Base-by-base conservation (phyloP, 2,329 filamentous ascomycete species). In the Epichloe typhina region DNA sequence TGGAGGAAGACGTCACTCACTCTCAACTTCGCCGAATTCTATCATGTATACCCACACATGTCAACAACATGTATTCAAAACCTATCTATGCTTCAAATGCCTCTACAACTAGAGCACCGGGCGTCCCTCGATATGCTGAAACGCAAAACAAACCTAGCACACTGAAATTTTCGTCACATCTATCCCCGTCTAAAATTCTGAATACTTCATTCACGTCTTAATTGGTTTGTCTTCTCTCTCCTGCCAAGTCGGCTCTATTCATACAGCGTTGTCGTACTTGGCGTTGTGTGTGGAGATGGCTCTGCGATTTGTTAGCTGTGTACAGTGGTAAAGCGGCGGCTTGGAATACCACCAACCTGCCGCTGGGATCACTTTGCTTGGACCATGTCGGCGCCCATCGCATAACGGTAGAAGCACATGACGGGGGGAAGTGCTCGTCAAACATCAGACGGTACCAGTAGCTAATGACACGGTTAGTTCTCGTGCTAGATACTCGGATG, bases 371-470 rank as follows among this genome's bases (percentile, higher is more conserved):
- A 26, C 82, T 87, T 79, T 96, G 89, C 68, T 95, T 86, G 51
- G 88, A 95, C 93, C 93, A 98, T 38, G 87, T 98, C 31, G 93
- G 93, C 52, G 87, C 89, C 94, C 93, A 98, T 64, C 93, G 79
- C 86, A 88, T 86, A 50, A 98, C 93, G 7, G 93, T 98, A 53
- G 80, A 83, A 8, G 93, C 94, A 66, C 91, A 97, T 64, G 84
- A 84, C 51, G 83, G 79, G 45, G 94, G 45, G 93, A 80, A 98
- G 71, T 94, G 91, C 77, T 98, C 91, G 68, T 98, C 93, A 66
- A 97, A 98, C 91, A 98, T 97, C 67, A 74, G 78, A 62, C 93
- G 84, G 74, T 98, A 98, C 93, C 93, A 98, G 77, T 95, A 94
- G 45, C 82, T 85, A 13, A 43, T 21, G 15, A 43, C 33, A 44